A percentile compares a stretch with the other conserved stretches of the same genome.
Conservation (phyloP, 2,329 filamentous ascomycete genomes). For the Hirsutella minnesotensis region DNA sequence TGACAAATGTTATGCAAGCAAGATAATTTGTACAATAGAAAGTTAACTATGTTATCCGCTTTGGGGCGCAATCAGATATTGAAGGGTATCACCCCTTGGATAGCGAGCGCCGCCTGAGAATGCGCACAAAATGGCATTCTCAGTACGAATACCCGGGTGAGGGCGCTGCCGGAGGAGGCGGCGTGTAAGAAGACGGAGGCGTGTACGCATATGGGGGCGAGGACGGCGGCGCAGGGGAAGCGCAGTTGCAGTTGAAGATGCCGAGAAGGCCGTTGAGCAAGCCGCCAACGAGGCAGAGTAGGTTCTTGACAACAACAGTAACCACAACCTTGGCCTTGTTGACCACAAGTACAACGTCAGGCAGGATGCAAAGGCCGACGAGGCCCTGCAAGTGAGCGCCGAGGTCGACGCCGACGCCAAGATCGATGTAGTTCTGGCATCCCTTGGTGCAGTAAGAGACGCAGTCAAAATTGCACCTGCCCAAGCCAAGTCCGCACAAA, state of each 20-base stretch:
- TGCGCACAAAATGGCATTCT: too few species aligned
- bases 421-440: slow-evolving; percentile 25
- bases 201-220: too few species aligned
- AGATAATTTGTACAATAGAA: too few species aligned
- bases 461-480: slow-evolving; percentile 23
- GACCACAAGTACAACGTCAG: slow-evolving; percentile 16
- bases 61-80: too few species aligned
- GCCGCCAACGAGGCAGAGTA: slow-evolving; percentile 9
- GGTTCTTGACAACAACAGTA: slow-evolving; percentile 8
- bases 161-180: too few species aligned
- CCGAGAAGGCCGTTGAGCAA: slow-evolving; percentile 16
- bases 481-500: slow-evolving; percentile 19
- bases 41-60: too few species aligned
- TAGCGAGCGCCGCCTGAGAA: too few species aligned
- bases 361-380: slow-evolving; percentile 20
- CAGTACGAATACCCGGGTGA: too few species aligned
- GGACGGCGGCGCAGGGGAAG: too few species aligned
- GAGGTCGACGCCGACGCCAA: slow-evolving; percentile 8
- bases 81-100: too few species aligned
- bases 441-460: slow-evolving; percentile 25
- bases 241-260: slow-evolving; percentile 22
- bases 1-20: too few species aligned
- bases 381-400: slow-evolving; percentile 13
- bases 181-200: too few species aligned
- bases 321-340: slow-evolving; percentile 13